A percentile compares a stretch with the other conserved stretches of the same genome.
Evolutionary conservation across 495 filamentous ascomycete genomes (phyloP).

Genomic region (Xeromyces bisporus): DNA sequence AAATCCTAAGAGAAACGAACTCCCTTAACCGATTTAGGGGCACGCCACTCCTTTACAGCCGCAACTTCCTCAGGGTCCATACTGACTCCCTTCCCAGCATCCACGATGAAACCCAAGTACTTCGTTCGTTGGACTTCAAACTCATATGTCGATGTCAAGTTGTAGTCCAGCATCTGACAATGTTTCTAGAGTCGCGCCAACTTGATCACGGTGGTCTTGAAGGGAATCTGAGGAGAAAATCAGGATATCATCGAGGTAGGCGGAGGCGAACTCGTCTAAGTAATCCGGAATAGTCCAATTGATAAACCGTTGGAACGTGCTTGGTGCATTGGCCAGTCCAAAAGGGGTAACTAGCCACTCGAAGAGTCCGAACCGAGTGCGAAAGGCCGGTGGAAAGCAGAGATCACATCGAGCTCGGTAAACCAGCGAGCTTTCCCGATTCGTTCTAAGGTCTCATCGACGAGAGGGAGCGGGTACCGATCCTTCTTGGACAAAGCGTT

Average conservation of each 20-base stretch:
- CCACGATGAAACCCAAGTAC: conserved; percentile 12
- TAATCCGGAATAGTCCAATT: conserved; percentile 10
- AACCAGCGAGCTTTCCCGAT: conserved; percentile 1
- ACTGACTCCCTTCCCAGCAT: conserved; percentile 6
- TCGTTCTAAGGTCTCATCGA: too few species aligned
- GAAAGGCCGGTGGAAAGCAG: conserved; percentile 2
- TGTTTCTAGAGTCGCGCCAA: conserved; percentile 6
- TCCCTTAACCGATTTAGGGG: conserved; percentile 8
- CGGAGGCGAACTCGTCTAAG: conserved; percentile 10
- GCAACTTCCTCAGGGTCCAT: conserved; percentile 12
- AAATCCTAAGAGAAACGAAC: conserved; percentile 6
- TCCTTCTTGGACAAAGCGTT: too few species aligned
- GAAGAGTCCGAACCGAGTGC: conserved; percentile 1
- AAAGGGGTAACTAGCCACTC: conserved; percentile 2
- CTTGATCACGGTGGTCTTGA: conserved; percentile 8
- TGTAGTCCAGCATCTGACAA: conserved; percentile 7
- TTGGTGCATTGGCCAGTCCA: too few species aligned
- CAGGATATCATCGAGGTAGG: conserved; percentile 16
- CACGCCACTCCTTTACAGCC: conserved; percentile 11
- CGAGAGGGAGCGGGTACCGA: too few species aligned
- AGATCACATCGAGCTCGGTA: conserved; percentile 3
- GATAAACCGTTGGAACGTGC: conserved; percentile 15
- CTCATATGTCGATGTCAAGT: conserved; percentile 13
- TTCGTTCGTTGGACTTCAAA: conserved; percentile 9
- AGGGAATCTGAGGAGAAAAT: conserved; percentile 8